Base-by-base conservation (phyloP, 2,329 filamentous ascomycete genomes). In the Ilyonectria destructans region DNA sequence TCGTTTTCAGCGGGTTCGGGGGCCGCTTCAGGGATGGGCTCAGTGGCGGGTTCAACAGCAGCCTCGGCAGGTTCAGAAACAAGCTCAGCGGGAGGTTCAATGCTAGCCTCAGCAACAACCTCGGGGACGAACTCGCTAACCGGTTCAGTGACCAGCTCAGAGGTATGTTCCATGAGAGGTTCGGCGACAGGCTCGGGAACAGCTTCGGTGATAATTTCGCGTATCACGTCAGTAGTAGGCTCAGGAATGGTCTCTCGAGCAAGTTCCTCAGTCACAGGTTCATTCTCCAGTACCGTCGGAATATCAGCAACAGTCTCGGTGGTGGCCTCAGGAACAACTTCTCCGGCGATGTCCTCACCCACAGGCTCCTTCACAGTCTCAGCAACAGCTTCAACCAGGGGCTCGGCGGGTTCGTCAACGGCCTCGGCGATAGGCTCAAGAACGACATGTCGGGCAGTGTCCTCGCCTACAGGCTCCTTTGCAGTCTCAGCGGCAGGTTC, bases 1-100 rank as follows among this genome's bases (percentile, higher is more conserved):
- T 73, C 70, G n/a, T 75, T 72, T 33, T 73, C 73, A 29, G 62
- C 68, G 21, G 64, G 12, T 37, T 59, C 48, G 7, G 43, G 19
- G 19, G 19, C 29, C 1, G 31, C 13, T n/a, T 54, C 31, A n/a
- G 19, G 29, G 10, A 56, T 64, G 21, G 67, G 19, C 46, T 59
- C 58, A 17, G 43, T 15, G 21, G 17, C 15, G 5, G 40, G n/a
- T 21, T 55, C 46, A 26, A n/a, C 29, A 15, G 23, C 21, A 56
- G 35, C 19, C 13, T 60, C 56, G n/a, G 12, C 48, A 60, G 46
- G 45, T 21, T 62, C 37, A 17, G 17, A 29, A 2, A 69, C 46
- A 9, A 29, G 35, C 26, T 70, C 62, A 4, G n/a, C 62, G 10
- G 33, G n/a, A 15, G 45, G 13, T 13, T 67, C 64, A 29, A 33